Evolutionary conservation across 805 yeast genomes (phyloP).

Genomic region (Wickerhamiella musiphila): DNA sequence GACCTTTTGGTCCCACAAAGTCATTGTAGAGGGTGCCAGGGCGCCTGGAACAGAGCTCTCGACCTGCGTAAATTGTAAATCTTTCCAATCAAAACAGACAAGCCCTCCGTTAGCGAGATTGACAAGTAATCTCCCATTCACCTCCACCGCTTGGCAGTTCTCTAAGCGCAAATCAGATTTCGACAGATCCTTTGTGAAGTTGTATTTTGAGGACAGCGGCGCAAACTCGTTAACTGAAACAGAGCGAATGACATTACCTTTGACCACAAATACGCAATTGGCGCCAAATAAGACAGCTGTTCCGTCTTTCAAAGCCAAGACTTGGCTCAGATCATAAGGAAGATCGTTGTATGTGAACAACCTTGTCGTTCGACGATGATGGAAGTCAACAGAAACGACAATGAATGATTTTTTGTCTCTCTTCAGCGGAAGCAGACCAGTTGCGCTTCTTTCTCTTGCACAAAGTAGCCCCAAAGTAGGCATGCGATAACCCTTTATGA

Average conservation of each 20-base stretch:
- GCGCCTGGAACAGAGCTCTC: too few species aligned
- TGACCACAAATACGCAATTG: slow-evolving; percentile 69
- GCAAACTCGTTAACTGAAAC: slow-evolving; percentile 44
- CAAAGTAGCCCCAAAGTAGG: slow-evolving; percentile 63
- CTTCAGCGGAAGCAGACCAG: slow-evolving; percentile 44
- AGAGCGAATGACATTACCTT: slow-evolving; percentile 50
- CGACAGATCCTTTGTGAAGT: slow-evolving; percentile 13
- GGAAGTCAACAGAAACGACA: slow-evolving; percentile 52
- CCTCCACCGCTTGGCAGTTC: too few species aligned
- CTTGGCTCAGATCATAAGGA: slow-evolving; percentile 55
- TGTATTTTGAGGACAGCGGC: slow-evolving; percentile 24
- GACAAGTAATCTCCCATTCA: too few species aligned
- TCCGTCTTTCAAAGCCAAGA: slow-evolving; percentile 45
- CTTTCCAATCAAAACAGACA: too few species aligned
- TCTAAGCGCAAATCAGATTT: too few species aligned
- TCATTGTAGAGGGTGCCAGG: too few species aligned
- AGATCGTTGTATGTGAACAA: slow-evolving; percentile 46
- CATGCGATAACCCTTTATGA: slow-evolving; percentile 55
- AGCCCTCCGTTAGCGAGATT: too few species aligned
- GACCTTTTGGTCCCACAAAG: too few species aligned
- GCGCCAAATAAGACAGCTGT: slow-evolving; percentile 51
- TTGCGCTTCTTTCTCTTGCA: slow-evolving; percentile 52
- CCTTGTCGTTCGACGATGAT: slow-evolving; percentile 39
- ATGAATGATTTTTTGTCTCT: slow-evolving; percentile 47
- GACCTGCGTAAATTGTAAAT: too few species aligned